Base-by-base conservation (phyloP, 1,284 basidiomycete genomes). In the Irpex rosettiformis region DNA sequence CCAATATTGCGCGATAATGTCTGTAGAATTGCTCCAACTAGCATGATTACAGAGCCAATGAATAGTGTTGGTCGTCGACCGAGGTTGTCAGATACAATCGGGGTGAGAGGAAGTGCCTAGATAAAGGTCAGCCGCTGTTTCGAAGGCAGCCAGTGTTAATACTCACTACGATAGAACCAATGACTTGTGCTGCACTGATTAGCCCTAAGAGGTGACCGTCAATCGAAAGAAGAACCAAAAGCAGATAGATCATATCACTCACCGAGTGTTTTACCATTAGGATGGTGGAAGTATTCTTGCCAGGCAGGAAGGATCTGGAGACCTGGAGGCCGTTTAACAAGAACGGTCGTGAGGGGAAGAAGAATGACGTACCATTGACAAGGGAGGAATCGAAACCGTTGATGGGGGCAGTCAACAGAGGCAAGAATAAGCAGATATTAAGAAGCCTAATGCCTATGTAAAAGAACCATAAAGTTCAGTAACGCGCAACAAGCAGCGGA, bases 351-450 rank as follows among this genome's bases (percentile, higher is more conserved):
- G 55, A 24, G 42, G 37, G 30, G 8, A 42, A 4, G 40, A 45
- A 21, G 24, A 18, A 16, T 2, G 21, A 57, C 71, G 28, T 65
- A 84, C 85, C 85, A 65, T 88, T 86, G 22, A 86, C 75, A 40
- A 86, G 69, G 10, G 84, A 87, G 1, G 83, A 83, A 65, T 86
- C 82, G 51, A 84, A 74, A 33, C 85, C 85, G 69, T 87, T 87
- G 47, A 81, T 79, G 1, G 78, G 73, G 5, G 85, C 79, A 8
- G 85, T 86, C 54, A 86, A 65, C 4, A 88, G 73, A 2, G 85
- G 85, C 13, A 87, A 70, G 13, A 85, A 55, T 25, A 88, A 73
- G 64, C 78, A 83, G 4, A 87, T 58, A 69, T 88, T 88, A 30
- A 88, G 70, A 45, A 80, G 56, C 18, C 86, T 71, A 47, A 88